Conservation (phyloP, 768 basidiomycete species). For the Naganishia friedmannii region DNA sequence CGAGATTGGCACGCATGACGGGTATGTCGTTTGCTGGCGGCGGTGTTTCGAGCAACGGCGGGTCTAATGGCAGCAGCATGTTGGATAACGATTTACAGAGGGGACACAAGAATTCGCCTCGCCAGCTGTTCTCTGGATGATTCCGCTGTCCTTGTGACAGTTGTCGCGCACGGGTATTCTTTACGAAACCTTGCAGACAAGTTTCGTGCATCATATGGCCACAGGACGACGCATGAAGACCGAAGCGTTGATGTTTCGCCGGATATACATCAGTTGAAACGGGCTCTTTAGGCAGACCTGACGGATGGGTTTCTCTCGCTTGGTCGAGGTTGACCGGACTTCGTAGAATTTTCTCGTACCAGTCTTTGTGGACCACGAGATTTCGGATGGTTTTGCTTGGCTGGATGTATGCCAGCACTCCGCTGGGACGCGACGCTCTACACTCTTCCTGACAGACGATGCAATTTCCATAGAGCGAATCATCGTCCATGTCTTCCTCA, state of each 20-base stretch:
- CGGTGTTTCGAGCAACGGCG: conserved; percentile 3
- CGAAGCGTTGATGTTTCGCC: conserved; percentile 67
- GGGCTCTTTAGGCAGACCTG: conserved; percentile 37
- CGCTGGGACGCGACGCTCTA: conserved; percentile 69
- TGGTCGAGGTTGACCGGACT: conserved; percentile 67
- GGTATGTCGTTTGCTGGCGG: neutral
- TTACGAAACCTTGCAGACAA: conserved; percentile 86
- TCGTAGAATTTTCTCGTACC: conserved; percentile 69
- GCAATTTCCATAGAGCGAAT: conserved; percentile 74
- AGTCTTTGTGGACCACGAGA: conserved; percentile 60
- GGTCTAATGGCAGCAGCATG: conserved; percentile 74
- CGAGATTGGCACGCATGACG: conserved; percentile 12
- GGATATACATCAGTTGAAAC: conserved; percentile 47
- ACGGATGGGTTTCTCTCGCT: conserved; percentile 38
- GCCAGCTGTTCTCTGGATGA: conserved; percentile 88
- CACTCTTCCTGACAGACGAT: conserved; percentile 98
- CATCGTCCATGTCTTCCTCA: conserved; percentile 52
- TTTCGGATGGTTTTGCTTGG: conserved; percentile 79
- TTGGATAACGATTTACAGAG: conserved; percentile 96
- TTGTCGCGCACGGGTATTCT: conserved; percentile 81
- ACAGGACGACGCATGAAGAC: conserved; percentile 81
- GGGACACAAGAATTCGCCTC: conserved; percentile 93
- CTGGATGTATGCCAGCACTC: conserved; percentile 79
- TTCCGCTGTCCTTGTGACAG: conserved; percentile 82
- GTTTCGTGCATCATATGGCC: conserved; percentile 96